Conservation (phyloP, 2,329 filamentous ascomycete species). For the Microascus cirrosus region DNA sequence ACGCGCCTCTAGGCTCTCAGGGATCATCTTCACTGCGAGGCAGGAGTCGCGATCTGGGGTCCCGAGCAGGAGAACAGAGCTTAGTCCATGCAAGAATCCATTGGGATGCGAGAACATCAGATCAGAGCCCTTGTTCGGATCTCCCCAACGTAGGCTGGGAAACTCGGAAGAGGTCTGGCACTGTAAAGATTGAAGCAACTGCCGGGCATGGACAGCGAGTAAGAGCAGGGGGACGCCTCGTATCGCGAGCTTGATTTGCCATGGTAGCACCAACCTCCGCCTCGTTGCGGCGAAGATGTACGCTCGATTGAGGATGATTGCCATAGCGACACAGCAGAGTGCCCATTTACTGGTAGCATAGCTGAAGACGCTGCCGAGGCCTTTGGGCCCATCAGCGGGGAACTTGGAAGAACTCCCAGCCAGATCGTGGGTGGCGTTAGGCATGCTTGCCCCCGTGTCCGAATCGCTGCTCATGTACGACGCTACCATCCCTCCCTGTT, state of each 20-base stretch:
- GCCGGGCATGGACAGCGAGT: slow-evolving; percentile 56
- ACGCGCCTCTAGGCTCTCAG: slow-evolving; percentile 25
- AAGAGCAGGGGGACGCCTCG: slow-evolving; percentile 62
- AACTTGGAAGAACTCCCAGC: not conserved
- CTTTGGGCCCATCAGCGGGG: slow-evolving; percentile 45
- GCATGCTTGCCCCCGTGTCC: slow-evolving; percentile 31
- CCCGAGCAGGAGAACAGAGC: slow-evolving; percentile 61
- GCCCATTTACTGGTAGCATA: slow-evolving; percentile 93
- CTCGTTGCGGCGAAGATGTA: slow-evolving; percentile 88
- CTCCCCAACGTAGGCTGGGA: slow-evolving; percentile 57
- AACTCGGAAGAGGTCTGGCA: slow-evolving; percentile 80
- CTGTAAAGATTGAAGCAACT: slow-evolving; percentile 72
- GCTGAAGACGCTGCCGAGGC: slow-evolving; percentile 75
- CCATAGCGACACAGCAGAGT: slow-evolving; percentile 74
- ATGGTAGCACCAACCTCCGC: slow-evolving; percentile 64
- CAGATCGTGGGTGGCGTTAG: slow-evolving; percentile 40
- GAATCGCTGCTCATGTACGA: slow-evolving; percentile 19
- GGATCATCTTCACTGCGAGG: slow-evolving; percentile 57
- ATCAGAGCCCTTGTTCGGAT: slow-evolving; percentile 50
- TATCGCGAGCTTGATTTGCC: slow-evolving; percentile 58
- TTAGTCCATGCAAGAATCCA: slow-evolving; percentile 59
- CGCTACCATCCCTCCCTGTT: slow-evolving; percentile 14
- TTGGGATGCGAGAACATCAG: slow-evolving; percentile 62
- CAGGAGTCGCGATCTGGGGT: slow-evolving; percentile 68
- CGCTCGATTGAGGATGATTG: slow-evolving; percentile 79